Evolutionary conservation across 768 basidiomycete species (phyloP).

Genomic region (Amanita inopinata): DNA sequence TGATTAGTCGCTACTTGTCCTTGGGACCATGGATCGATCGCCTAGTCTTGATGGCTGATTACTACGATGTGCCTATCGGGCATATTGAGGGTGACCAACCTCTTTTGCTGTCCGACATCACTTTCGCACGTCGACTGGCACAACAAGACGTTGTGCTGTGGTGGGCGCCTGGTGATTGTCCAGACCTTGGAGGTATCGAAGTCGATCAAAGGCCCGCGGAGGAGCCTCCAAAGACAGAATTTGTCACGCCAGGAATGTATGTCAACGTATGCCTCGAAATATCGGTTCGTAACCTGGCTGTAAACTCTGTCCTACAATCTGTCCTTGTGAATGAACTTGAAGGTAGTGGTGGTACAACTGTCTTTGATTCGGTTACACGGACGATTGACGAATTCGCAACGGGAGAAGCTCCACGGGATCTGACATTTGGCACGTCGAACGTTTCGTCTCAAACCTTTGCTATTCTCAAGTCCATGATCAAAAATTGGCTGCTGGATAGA

Average conservation of each 20-base stretch:
- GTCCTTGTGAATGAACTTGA: constrained; percentile 95
- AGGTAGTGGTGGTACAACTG: constrained; percentile 86
- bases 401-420: constrained; percentile 55
- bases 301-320: constrained; percentile 90
- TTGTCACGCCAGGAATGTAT: constrained; percentile 77
- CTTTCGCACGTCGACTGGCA: constrained; percentile 78
- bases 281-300: constrained; percentile 83
- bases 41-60: constrained; percentile 70
- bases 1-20: constrained; percentile 75
- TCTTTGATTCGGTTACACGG: constrained; percentile 88
- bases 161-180: constrained; percentile 88
- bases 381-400: constrained; percentile 85
- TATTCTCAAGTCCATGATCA: constrained; percentile 81
- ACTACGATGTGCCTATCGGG: constrained; percentile 89
- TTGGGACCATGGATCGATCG: constrained; percentile 75
- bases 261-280: constrained; percentile 90
- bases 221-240: constrained; percentile 78
- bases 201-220: constrained; percentile 71
- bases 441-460: constrained; percentile 81
- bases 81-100: constrained; percentile 89
- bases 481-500: constrained; percentile 84
- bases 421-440: constrained; percentile 83
- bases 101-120: constrained; percentile 80
- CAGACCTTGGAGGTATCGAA: constrained; percentile 91
- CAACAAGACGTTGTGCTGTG: constrained; percentile 89